Base-by-base conservation (phyloP, 2,329 filamentous ascomycete genomes). In the Orbilia javanica region DNA sequence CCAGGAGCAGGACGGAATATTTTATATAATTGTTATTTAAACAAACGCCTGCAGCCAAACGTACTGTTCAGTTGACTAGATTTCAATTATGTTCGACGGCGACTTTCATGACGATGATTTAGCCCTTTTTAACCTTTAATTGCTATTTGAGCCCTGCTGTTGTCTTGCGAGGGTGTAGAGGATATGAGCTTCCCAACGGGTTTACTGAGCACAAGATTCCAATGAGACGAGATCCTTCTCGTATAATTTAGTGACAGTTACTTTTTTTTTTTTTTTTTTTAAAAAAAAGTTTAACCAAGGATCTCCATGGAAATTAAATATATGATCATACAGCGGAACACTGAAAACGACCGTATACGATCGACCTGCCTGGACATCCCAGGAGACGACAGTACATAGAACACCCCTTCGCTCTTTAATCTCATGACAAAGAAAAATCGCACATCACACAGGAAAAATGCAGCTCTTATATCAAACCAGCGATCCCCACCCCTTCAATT, bases 51-150 rank as follows among this genome's bases (percentile, higher is more conserved):
- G 13, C 52, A 7, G 48, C 69, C 0, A 22, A 55, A 6, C 25
- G 55, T 4, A 25, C 10, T 1, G 10, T 57, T 8, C 39, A 7
- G 31, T 15, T 7, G 52, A 20, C 6, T 36, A 69, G 7, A 4
- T 25, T 22, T 27, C 52, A 3, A 42, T 18, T 67, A 11, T 74
- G 70, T 22, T 67, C 62, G 13, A 55, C 70, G 18, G 70, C 52
- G 34, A 66, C 39, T 10, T 48, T 74, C 25, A 8, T 60, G 39
- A 53, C 48, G 13, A 66, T 42, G 46, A 31, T 74, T n/a, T 62
- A 42, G 50, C 70, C 70, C 15, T 64, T 53, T 52, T 71, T n/a
- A n/a, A n/a, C n/a, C n/a, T n/a, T n/a, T n/a, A n/a, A n/a, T n/a
- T n/a, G n/a, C n/a, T n/a, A n/a, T n/a, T n/a, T n/a, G n/a, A n/a